These are phyloP conservation scores for Lactifluus piperatus DNA, from an alignment of 768 basidiomycete genomes.

Conservation along the genomic window DNA sequence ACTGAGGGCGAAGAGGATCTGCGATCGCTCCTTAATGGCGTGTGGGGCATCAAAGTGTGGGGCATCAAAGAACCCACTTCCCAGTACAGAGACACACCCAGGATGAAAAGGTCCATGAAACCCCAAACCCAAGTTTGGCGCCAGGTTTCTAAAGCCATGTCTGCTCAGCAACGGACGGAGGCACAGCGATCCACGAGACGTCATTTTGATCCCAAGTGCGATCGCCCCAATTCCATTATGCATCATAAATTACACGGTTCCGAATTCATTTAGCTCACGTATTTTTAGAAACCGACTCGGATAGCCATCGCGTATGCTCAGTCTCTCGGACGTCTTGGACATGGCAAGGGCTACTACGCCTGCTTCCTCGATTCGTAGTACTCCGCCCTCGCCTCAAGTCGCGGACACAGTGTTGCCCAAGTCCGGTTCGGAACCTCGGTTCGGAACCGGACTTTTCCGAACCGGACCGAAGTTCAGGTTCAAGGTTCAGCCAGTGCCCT, in stretches of 20 bases:
- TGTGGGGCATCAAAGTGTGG: too few relatives aligned
- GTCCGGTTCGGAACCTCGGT: too few relatives aligned
- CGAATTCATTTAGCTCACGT: too few relatives aligned
- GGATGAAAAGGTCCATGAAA: conserved; percentile 40
- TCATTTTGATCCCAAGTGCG: conserved; percentile 18
- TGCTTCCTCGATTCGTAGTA: conserved; percentile 58
- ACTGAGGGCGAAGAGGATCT: conserved; percentile 54
- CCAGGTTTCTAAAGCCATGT: neutral
- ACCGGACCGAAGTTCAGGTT: too few relatives aligned
- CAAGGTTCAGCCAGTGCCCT: too few relatives aligned
- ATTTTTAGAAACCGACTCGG: too few relatives aligned
- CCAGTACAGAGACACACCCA: conserved; percentile 35
- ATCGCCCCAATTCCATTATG: neutral
- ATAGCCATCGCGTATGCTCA: conserved; percentile 75
- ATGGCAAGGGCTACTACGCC: conserved; percentile 83
- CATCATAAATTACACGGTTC: too few relatives aligned
- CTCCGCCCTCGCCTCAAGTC: conserved; percentile 23
- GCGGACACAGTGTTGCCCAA: conserved; percentile 34
- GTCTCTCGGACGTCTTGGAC: conserved; percentile 60
- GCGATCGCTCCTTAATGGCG: conserved; percentile 43
- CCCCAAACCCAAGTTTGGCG: too few relatives aligned
- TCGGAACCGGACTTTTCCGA: too few relatives aligned
- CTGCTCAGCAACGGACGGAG: neutral
- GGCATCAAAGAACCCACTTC: conserved; percentile 57
- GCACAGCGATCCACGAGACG: neutral